Base-by-base conservation (phyloP, 2,329 filamentous ascomycete genomes). In the Phialocephala subalpina region DNA sequence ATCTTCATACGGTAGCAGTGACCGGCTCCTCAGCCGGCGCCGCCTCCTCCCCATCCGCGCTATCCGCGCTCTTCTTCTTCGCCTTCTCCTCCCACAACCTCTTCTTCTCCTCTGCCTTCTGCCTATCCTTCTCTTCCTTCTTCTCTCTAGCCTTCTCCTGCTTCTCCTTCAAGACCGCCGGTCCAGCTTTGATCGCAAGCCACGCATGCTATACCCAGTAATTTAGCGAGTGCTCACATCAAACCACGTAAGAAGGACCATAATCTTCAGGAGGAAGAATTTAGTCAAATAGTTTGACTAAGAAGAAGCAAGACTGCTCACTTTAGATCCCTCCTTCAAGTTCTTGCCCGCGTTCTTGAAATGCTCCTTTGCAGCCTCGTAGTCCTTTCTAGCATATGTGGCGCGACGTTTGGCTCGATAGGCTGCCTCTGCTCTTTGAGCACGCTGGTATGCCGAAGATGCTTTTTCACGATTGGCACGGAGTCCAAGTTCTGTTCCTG, bases 151-250 rank as follows among this genome's bases (percentile, higher is more conserved):
- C 74, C 38, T 76, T 77, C 14, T 62, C 70, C 35, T 77, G 75
- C 62, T 81, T 82, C 66, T 78, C 77, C 8, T 67, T 67, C 62
- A 86, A 61, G 2, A 85, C 67, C 0, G 67, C 69, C 9, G 73
- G 72, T 27, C 68, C 62, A 2, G 67, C 63, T 18, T 36, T 45
- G 2, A 71, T 25, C 4, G 66, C 70, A 20, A 57, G 40, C 61
- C 62, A 65, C 5, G 45, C 49, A 57, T 58, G 65, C 45, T 52
- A 52, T 14, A 16, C 12, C 25, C 47, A 27, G 16, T 14, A 20
- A 52, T 52, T 47, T 29, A 52, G 47, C 25, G 22, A 6, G 25
- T 52, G 12, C 47, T 27, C 25, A 52, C 4, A 27, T 29, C 11
- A 27, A 29, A 52, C 11, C 25, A 52, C 22, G 22, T 52, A 29